A percentile compares a stretch with the other conserved stretches of the same genome.
These are phyloP conservation scores for Ogataea paraovalis DNA, from an alignment of 805 yeast species.

Conservation along the genomic window DNA sequence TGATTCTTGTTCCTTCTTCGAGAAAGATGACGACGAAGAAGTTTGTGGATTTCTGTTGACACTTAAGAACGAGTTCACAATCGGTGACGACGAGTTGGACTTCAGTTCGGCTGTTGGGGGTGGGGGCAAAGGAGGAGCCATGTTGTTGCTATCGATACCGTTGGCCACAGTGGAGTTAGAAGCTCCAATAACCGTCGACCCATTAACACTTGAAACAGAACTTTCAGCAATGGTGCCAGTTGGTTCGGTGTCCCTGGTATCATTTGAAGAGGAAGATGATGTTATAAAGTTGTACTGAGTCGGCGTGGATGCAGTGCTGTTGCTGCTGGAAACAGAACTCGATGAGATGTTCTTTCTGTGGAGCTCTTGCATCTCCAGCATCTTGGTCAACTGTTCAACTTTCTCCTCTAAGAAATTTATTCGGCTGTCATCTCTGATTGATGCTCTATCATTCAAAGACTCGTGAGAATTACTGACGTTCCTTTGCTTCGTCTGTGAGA, in stretches of 20 bases:
- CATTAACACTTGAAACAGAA: neutral
- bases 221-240: neutral
- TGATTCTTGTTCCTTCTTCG: neutral
- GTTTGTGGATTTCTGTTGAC: neutral
- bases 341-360: slow-evolving; percentile 9
- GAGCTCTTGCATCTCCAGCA: slow-evolving; percentile 23
- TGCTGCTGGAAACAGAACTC: slow-evolving; percentile 13
- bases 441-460: slow-evolving; percentile 5
- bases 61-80: slow-evolving; percentile 18
- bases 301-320: slow-evolving; percentile 3
- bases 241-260: slow-evolving; percentile 1
- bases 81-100: slow-evolving; percentile 22
- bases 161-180: neutral
- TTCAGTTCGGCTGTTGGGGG: slow-evolving; percentile 24
- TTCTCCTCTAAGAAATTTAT: slow-evolving; percentile 31
- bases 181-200: slow-evolving; percentile 3
- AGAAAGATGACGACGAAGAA: neutral
- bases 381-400: slow-evolving; percentile 22
- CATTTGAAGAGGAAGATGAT: neutral
- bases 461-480: neutral
- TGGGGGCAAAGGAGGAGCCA: slow-evolving; percentile 30
- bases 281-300: slow-evolving; percentile 1
- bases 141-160: neutral
- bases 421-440: slow-evolving; percentile 11
- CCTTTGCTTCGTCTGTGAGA: neutral